Conservation (phyloP, 2,329 filamentous ascomycete genomes). For the Fusarium nematophilum region DNA sequence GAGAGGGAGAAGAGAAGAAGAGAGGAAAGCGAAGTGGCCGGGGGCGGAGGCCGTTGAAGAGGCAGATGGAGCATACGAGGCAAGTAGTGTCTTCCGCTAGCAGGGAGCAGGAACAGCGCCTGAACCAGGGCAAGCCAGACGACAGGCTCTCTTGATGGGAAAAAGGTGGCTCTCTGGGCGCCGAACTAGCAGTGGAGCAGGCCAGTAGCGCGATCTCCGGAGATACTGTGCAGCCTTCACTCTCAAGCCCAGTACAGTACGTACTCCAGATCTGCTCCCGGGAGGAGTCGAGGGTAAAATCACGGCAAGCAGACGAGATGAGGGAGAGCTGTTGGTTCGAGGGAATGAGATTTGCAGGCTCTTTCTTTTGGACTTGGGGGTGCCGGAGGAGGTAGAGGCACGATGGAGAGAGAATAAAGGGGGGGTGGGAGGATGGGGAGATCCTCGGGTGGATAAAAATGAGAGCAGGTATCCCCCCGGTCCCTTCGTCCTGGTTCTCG, state of each 20-base stretch:
- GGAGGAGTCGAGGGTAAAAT: too few relatives aligned
- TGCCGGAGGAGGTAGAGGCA: too few relatives aligned
- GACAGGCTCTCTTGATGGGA: constrained; percentile 3
- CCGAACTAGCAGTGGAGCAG: constrained; percentile 1
- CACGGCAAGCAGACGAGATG: background rate
- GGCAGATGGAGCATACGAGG: constrained; percentile 27
- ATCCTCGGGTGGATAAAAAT: background rate
- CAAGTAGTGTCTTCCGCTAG: constrained; percentile 31
- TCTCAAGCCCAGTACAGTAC: constrained; percentile 31
- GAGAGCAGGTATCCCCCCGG: too few relatives aligned
- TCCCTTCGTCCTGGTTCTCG: too few relatives aligned
- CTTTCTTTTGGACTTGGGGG: too few relatives aligned
- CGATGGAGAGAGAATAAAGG: background rate
- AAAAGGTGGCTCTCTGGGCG: constrained; percentile 8
- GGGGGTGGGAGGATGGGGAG: too few relatives aligned
- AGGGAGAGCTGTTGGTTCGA: background rate
- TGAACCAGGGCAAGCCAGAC: constrained; percentile 18
- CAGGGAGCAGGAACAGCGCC: constrained; percentile 25
- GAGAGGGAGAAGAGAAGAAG: constrained; percentile 23
- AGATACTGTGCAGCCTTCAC: constrained; percentile 26
- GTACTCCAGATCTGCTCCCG: background rate
- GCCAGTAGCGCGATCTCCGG: constrained; percentile 18
- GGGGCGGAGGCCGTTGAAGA: constrained; percentile 44
- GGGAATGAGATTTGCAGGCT: background rate
- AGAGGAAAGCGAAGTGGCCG: constrained; percentile 27